Base-by-base conservation (phyloP, 208 protist species). In the Novymonas esmeraldas region DNA sequence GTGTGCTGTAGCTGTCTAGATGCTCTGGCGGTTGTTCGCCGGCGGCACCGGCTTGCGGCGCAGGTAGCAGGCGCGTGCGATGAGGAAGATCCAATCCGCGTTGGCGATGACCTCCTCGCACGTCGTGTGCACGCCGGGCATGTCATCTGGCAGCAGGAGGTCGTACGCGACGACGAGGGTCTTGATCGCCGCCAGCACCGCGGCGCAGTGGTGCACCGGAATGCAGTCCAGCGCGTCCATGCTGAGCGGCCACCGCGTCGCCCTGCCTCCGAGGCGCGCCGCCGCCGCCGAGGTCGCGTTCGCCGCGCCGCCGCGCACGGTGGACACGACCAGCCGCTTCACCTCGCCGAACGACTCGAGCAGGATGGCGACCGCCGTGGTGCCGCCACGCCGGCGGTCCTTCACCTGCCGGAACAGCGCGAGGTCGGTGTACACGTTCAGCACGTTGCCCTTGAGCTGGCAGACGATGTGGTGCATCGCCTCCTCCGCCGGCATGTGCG, bases 341-440 rank as follows among this genome's bases (percentile, higher is more conserved):
- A 97, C 62, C 57, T 93, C 86, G 4, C 76, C 75, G 64, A 93
- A 94, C 16, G 82, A 78, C 63, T 97, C 93, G 0, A 93, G 65
- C 36, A 97, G 93, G 18, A 97, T 79, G 29, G 73, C 80, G 2
- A 82, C 76, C 1, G 87, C 83, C 0, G 81, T 73, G 0, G 74
- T 78, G 10, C 87, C 89, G 10, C 70, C 78, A 5, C 82, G 79
- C 2, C 83, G 63, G 18, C 82, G 81, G 39, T 97, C 90, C 70
- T 87, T 82, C 7, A 95, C 81, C 49, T 90, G 78, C 1, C 87
- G 81, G 46, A 95, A 92, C 2, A 97, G 77, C 22, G 68, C 42
- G 44, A 94, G 82, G 63, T 97, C 93, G 10, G 90, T 92, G 79
- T 92, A 95, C 11, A 93, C 39, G 73, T 97, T 97, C 42, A 97